phyloP scores from a whole-genome alignment of 371 early-diverging fungal species.

The Mortierella sp. region DNA sequence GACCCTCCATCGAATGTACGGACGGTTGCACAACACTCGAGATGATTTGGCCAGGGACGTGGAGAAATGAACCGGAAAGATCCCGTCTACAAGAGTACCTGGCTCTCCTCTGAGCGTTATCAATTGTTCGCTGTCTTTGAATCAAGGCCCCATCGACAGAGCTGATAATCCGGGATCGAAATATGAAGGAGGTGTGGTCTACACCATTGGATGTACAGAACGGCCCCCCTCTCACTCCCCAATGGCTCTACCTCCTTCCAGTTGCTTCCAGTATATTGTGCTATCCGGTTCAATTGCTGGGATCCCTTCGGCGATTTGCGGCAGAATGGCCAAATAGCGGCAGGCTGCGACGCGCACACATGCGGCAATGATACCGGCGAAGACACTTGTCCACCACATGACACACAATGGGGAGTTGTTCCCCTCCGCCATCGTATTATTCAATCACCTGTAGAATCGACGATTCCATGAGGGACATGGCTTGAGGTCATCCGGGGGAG shows the following conservation, averaged over 20 bases:
- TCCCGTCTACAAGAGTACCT: background rate
- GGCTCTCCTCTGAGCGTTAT: background rate
- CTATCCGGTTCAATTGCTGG: background rate
- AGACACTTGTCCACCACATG: too few relatives aligned
- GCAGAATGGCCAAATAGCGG: constrained; percentile 19
- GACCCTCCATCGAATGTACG: constrained; percentile 8
- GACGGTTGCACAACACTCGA: background rate
- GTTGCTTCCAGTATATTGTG: background rate
- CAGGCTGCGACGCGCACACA: background rate
- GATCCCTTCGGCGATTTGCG: background rate
- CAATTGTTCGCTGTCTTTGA: background rate
- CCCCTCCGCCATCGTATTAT: too few relatives aligned
- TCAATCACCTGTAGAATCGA: too few relatives aligned
- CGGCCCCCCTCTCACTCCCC: too few relatives aligned
- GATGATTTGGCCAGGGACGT: background rate
- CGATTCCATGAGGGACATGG: too few relatives aligned
- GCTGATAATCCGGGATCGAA: too few relatives aligned
- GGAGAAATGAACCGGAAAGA: constrained; percentile 14
- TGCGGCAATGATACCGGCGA: background rate
- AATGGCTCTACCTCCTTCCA: background rate
- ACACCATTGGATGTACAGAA: too few relatives aligned
- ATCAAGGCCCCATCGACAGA: too few relatives aligned
- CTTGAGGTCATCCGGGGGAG: too few relatives aligned
- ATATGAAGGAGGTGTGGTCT: too few relatives aligned
- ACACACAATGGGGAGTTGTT: too few relatives aligned